Percentiles rank a stretch among this genome's conserved stretches.
These are phyloP conservation scores for Peronospora destructor DNA, from an alignment of 352 stramenopile species.

Conservation along the genomic window DNA sequence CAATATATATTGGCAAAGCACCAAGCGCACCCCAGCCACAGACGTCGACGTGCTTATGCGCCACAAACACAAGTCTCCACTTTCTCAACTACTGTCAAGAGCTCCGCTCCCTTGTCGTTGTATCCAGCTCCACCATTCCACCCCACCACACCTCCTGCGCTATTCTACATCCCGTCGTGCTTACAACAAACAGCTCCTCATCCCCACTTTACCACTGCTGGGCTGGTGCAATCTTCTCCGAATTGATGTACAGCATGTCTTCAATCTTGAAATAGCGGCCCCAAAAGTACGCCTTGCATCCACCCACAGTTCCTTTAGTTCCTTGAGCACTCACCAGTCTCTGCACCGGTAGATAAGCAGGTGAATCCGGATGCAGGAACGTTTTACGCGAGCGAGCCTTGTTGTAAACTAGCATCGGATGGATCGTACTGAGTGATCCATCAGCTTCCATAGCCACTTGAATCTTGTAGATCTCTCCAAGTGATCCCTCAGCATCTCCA, in stretches of 20 bases:
- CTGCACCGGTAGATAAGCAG: conserved; percentile 65
- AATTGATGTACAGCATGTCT: conserved; percentile 85
- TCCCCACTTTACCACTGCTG: conserved; percentile 59
- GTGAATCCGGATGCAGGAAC: conserved; percentile 78
- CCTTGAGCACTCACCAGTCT: conserved; percentile 49
- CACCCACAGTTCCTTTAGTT: conserved; percentile 55
- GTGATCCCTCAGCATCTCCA: conserved; percentile 54
- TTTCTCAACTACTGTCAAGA: neutral
- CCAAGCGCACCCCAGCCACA: conserved; percentile 19
- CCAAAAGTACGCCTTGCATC: conserved; percentile 84
- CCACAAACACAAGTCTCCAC: conserved; percentile 3
- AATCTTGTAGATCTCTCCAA: conserved; percentile 89
- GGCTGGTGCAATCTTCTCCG: conserved; percentile 67
- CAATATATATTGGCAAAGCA: conserved; percentile 23
- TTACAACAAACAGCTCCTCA: conserved; percentile 4
- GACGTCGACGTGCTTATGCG: conserved; percentile 9
- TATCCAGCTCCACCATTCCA: conserved; percentile 9
- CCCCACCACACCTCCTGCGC: conserved; percentile 6
- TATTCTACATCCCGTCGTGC: conserved; percentile 19
- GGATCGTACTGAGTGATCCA: conserved; percentile 52
- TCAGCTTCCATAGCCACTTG: conserved; percentile 69
- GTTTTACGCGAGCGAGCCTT: conserved; percentile 81
- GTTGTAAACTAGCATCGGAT: conserved; percentile 88
- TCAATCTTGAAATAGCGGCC: conserved; percentile 78
- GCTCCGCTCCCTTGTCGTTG: conserved; percentile 2